Evolutionary conservation across 2,329 filamentous ascomycete genomes (phyloP), one percentile per base, ranked within the genome.

Genomic region (Penicillium sp.): DNA sequence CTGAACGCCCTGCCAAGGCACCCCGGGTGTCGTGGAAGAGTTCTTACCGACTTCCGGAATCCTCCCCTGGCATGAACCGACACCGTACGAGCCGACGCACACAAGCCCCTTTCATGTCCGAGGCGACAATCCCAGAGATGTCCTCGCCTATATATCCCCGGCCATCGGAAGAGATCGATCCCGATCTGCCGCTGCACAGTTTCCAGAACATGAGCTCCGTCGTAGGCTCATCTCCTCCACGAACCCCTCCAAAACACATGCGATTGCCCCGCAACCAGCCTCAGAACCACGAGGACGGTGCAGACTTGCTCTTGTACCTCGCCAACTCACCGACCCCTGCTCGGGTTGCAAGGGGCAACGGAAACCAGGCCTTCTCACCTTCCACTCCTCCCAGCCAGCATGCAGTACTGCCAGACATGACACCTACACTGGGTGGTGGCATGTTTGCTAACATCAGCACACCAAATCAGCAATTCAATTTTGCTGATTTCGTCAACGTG

Each of bases 401-500:
- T 63, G 72, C 73, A 16, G 68, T 70, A 26, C 72, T 82, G 43
- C 77, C 79, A 48, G 78, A 81, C 53, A 74, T 85, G 53, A 80
- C 82, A 31, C 72, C 74, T 2, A 85, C 83, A 13, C 79, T 83
- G 80, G 62, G 79, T 89, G 50, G 79, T 89, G 60, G 92, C 86
- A 22, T 95, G 86, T 55, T 95, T 87, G 85, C 86, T 42, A 81
- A 82, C 47, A 82, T 86, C 50, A 86, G 85, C 61, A 97, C 93
- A 1, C 93, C 93, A 0, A 88, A 88, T 16, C 89, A 92, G 69
- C 84, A 81, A 48, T 95, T 97, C 74, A 95, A 97, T 77, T 96
- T 97, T 76, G 86, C 92, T 50, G 94, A 99, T 71, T 99, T 96
- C 75, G 88, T 97, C 71, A 97, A 97, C 76, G 93, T 97, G 72